Evolutionary conservation across 2,329 filamentous ascomycete genomes (phyloP).

Genomic region (Camptophora hylomeconis): DNA sequence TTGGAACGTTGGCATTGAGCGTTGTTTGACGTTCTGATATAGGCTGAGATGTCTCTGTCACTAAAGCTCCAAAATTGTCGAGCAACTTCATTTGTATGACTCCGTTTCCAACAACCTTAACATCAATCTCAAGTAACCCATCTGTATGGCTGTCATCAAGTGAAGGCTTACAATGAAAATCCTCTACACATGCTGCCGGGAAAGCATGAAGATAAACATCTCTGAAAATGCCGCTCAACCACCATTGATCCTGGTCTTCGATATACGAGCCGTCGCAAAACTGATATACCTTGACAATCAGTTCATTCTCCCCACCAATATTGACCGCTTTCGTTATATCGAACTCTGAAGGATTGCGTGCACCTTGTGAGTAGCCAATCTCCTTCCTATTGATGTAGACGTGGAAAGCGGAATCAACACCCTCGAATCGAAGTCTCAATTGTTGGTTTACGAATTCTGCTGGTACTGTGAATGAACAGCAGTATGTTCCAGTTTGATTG

Average conservation of each 20-base stretch:
- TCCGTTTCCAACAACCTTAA: slow-evolving; percentile 30
- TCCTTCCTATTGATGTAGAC: slow-evolving; percentile 52
- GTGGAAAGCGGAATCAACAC: slow-evolving; percentile 59
- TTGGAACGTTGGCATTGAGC: slow-evolving; percentile 26
- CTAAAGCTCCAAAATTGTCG: slow-evolving; percentile 27
- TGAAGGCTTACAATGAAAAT: slow-evolving; percentile 43
- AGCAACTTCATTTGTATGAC: slow-evolving; percentile 32
- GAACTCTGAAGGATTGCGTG: slow-evolving; percentile 56
- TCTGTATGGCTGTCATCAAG: slow-evolving; percentile 41
- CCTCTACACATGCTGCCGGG: slow-evolving; percentile 39
- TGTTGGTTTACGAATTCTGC: slow-evolving; percentile 37
- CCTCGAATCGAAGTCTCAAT: slow-evolving; percentile 54
- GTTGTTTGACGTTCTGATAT: slow-evolving; percentile 19
- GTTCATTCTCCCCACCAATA: slow-evolving; percentile 35
- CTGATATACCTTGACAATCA: slow-evolving; percentile 56
- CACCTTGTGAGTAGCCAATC: slow-evolving; percentile 56
- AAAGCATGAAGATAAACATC: slow-evolving; percentile 52
- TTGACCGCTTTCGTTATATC: slow-evolving; percentile 45
- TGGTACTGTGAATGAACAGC: slow-evolving; percentile 38
- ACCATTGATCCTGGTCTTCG: slow-evolving; percentile 58
- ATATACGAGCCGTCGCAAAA: slow-evolving; percentile 58
- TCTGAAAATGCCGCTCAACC: slow-evolving; percentile 50
- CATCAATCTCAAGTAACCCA: slow-evolving; percentile 36
- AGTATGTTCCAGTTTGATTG: slow-evolving; percentile 54
- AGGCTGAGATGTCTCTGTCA: slow-evolving; percentile 10